Percentiles rank a stretch among this genome's conserved stretches.
phyloP scores from a whole-genome alignment of 2,329 filamentous ascomycete species.

The Arthroderma sp. region DNA sequence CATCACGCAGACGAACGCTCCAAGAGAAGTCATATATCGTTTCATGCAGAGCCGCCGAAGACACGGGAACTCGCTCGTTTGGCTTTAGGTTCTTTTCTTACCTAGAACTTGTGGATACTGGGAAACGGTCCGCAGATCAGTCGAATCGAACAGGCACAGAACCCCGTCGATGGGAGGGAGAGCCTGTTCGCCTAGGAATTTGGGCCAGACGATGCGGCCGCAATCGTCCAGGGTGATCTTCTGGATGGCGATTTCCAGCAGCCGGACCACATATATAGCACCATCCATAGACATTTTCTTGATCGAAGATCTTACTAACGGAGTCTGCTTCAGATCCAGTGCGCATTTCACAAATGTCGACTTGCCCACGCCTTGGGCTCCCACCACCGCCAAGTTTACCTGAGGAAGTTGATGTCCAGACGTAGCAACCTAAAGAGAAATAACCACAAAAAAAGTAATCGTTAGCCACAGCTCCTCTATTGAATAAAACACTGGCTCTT shows the following conservation, averaged over 20 bases:
- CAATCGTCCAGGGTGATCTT: constrained; percentile 41
- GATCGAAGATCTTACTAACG: constrained; percentile 31
- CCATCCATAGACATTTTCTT: constrained; percentile 48
- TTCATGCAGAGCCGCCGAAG: too few relatives aligned
- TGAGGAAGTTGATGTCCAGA: constrained; percentile 34
- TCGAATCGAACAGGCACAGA: constrained; percentile 78
- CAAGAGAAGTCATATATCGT: too few relatives aligned
- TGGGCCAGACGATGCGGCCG: constrained; percentile 40
- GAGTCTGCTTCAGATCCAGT: constrained; percentile 40
- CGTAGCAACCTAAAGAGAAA: constrained; percentile 16
- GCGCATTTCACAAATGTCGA: constrained; percentile 48
- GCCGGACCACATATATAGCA: constrained; percentile 43
- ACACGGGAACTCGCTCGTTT: too few relatives aligned
- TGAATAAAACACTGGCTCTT: too few relatives aligned
- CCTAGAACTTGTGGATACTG: constrained; percentile 65
- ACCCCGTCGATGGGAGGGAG: constrained; percentile 71
- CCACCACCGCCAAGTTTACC: constrained; percentile 48
- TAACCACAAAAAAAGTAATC: background rate
- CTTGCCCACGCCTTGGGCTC: constrained; percentile 45
- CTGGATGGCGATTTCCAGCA: constrained; percentile 44
- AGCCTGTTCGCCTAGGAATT: constrained; percentile 49
- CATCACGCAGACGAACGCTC: too few relatives aligned
- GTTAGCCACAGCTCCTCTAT: background rate
- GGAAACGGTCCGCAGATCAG: constrained; percentile 60
- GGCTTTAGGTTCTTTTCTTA: constrained; percentile 43